phyloP scores from a whole-genome alignment of 1,284 basidiomycete genomes.

The Megacollybia platyphylla region DNA sequence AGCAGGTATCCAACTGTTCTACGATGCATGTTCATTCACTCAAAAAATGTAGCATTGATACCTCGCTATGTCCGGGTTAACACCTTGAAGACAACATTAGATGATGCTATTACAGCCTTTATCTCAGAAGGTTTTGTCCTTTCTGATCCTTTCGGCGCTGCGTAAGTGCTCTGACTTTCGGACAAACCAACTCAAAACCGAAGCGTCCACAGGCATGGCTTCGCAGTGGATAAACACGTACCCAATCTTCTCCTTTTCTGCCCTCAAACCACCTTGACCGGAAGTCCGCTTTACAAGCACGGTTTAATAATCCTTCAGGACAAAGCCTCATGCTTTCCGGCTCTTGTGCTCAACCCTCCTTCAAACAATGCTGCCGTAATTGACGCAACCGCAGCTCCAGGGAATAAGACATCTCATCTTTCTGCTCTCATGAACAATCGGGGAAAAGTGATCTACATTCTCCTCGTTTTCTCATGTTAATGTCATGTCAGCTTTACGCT shows the following conservation, averaged over 20 bases:
- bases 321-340: conserved; percentile 96
- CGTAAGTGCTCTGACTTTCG: conserved; percentile 22
- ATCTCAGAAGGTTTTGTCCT: conserved; percentile 38
- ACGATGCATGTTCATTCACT: conserved; percentile 4
- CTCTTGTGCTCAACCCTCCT: conserved; percentile 64
- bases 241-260: conserved; percentile 73
- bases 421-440: conserved; percentile 75
- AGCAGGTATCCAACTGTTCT: conserved; percentile 33
- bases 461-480: not conserved
- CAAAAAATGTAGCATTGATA: conserved; percentile 37
- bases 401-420: conserved; percentile 95
- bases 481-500: conserved; percentile 51
- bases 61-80: conserved; percentile 85
- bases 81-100: conserved; percentile 51
- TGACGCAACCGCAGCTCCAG: conserved; percentile 94
- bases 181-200: not conserved
- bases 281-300: conserved; percentile 50
- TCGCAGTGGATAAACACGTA: conserved; percentile 69
- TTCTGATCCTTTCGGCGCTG: conserved; percentile 35
- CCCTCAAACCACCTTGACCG: conserved; percentile 46
- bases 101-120: conserved; percentile 46
- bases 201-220: conserved; percentile 19
- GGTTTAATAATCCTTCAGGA: conserved; percentile 91
- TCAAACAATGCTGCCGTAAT: conserved; percentile 49
- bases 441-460: conserved; percentile 47